A percentile compares a stretch with the other conserved stretches of the same genome.
phyloP scores from a whole-genome alignment of 176 grass and related monocot genomes.

The Juncus inflexus region DNA sequence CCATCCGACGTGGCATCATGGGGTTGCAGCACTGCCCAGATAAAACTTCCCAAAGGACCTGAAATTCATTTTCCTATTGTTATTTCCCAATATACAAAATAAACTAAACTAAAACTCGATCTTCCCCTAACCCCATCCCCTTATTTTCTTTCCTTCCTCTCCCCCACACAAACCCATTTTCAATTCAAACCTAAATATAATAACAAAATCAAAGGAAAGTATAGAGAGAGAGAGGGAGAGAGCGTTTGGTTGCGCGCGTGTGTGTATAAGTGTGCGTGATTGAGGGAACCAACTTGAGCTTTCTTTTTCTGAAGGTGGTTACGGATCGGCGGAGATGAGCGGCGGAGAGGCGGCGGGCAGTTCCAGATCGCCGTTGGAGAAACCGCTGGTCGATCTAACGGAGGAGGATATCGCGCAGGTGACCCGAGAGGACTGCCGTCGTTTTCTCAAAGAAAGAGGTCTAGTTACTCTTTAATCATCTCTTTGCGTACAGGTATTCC shows the following conservation, averaged over 20 bases:
- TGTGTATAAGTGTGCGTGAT: not conserved
- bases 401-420: slow-evolving; percentile 54
- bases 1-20: slow-evolving; percentile 37
- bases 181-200: not conserved
- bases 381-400: slow-evolving; percentile 35
- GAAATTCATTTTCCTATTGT: not conserved
- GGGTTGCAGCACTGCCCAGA: slow-evolving; percentile 33
- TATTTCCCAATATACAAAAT: not conserved
- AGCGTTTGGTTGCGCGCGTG: not conserved
- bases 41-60: slow-evolving; percentile 15
- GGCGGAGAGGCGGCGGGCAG: not conserved
- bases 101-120: slow-evolving; percentile 16
- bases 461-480: not conserved
- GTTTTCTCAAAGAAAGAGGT: slow-evolving; percentile 54
- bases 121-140: slow-evolving; percentile 27
- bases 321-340: slow-evolving; percentile 22
- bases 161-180: not conserved
- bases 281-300: slow-evolving; percentile 1
- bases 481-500: not conserved
- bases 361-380: slow-evolving; percentile 29
- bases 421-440: slow-evolving; percentile 46
- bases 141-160: slow-evolving; percentile 10
- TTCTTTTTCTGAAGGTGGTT: not conserved
- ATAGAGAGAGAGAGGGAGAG: not conserved
- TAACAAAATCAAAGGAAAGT: not conserved